Evolutionary conservation across 768 basidiomycete species (phyloP), one percentile per base, ranked within the genome.

Genomic region (Pleurotus cornucopiae): DNA sequence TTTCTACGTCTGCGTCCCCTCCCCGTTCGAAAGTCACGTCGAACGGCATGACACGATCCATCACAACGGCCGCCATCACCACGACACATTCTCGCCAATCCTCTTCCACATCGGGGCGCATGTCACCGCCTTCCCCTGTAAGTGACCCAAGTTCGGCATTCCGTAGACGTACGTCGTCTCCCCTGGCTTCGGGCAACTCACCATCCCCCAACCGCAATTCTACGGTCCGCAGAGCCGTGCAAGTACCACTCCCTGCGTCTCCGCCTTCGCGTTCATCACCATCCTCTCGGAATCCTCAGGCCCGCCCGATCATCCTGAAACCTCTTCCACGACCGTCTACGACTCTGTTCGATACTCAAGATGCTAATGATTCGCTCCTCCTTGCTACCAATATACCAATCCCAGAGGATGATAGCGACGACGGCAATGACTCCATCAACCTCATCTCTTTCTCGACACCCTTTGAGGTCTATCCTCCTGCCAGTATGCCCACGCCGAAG

Each of bases 311-410:
- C 43, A 49, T 61, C 12, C 60, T 69, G 18, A 73, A 77, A 25
- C 64, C 76, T 4, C 72, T 69, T 16, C 57, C 62, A 6, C 74
- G 77, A 44, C 74, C 77, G 43, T 81, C 82, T 5, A 69, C 72
- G 3, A 59, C 76, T 40, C 71, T 80, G 43, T 69, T 76, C 23
- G 73, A 73, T 60, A 63, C 72, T 14, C 67, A 70, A 44, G 70
- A 66, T 57, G 69, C 74, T 14, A 81, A 89, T 39, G 81, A 87
- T 41, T 84, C 86, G 23, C 72, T 91, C 3, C 78, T 92, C 39
- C 73, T 86, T 45, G 88, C 90, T 1, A 82, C 85, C 56, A 74
- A 75, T 21, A 84, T 90, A 39, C 91, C 89, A n/a, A 76, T 90
- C 16, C 89, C 90, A 2, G 85, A 83, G 60, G 83, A 56, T 43